Conservation (phyloP, 2,329 filamentous ascomycete genomes). For the Phaeosphaeriaceae sp. region DNA sequence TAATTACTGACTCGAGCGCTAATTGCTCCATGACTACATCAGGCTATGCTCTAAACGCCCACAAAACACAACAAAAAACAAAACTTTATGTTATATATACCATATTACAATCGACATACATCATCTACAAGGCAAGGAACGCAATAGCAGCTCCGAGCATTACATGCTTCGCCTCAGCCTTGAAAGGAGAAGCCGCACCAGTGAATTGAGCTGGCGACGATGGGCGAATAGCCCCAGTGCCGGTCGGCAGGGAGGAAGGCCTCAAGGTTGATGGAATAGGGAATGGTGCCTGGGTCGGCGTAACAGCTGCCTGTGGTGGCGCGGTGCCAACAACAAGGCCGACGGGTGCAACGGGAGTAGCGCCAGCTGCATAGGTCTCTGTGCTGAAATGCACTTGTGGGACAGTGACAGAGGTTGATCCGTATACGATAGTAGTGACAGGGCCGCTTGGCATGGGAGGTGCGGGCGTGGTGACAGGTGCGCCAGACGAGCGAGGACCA, state of each 20-base stretch:
- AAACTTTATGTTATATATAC: background rate
- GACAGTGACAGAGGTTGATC: conserved; percentile 53
- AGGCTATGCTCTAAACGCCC: too few species aligned
- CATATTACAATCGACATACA: background rate
- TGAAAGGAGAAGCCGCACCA: conserved; percentile 40
- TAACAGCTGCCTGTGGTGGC: conserved; percentile 40
- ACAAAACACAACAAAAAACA: background rate
- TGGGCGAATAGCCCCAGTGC: conserved; percentile 27
- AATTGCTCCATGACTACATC: too few species aligned
- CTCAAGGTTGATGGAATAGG: conserved; percentile 33
- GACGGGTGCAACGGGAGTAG: conserved; percentile 39
- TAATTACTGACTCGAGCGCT: too few species aligned
- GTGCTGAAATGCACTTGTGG: conserved; percentile 55
- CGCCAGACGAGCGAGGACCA: conserved; percentile 13
- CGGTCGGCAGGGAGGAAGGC: conserved; percentile 29
- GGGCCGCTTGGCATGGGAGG: conserved; percentile 17
- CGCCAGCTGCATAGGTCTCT: conserved; percentile 35
- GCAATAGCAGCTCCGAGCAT: conserved; percentile 40
- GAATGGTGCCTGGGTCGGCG: conserved; percentile 29
- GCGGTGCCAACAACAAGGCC: conserved; percentile 44
- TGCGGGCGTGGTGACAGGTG: conserved; percentile 21
- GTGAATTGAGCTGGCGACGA: conserved; percentile 40
- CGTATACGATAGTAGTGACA: conserved; percentile 52
- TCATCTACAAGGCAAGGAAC: conserved; percentile 42
- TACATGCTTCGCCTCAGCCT: conserved; percentile 26